Conservation (phyloP, 163 green algal genomes). For the Trebouxiophyceae sp. region DNA sequence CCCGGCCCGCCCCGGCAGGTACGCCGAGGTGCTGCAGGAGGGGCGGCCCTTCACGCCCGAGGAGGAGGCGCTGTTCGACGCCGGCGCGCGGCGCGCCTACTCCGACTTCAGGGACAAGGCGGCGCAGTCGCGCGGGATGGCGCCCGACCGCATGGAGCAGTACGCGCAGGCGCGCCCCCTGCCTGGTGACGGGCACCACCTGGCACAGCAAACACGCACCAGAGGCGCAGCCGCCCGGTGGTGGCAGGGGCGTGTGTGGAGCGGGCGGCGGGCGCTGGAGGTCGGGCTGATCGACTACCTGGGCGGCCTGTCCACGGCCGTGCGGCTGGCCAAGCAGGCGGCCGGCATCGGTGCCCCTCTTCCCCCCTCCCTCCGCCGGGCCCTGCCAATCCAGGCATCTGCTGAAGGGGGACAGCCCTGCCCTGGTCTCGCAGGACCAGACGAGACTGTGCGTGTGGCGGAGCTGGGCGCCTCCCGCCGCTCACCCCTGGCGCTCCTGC, state of each 20-base stretch:
- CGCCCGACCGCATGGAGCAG: slow-evolving; percentile 70
- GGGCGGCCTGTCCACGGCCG: slow-evolving; percentile 66
- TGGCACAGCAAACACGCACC: no score
- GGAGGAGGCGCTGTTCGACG: slow-evolving; percentile 74
- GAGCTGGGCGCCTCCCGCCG: slow-evolving; percentile 39
- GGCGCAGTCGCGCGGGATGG: slow-evolving; percentile 51
- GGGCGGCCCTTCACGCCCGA: slow-evolving; percentile 61
- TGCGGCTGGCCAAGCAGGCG: slow-evolving; percentile 67
- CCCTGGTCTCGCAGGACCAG: not conserved
- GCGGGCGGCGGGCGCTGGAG: slow-evolving; percentile 49
- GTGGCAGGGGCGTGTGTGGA: slow-evolving; percentile 85
- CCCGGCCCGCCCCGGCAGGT: slow-evolving; percentile 40
- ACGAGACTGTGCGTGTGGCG: slow-evolving; percentile 35
- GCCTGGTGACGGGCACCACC: not conserved
- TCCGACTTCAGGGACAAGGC: slow-evolving; percentile 82
- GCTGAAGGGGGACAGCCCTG: not conserved
- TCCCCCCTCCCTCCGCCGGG: not conserved
- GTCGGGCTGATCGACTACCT: slow-evolving; percentile 75
- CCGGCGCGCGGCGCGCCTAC: slow-evolving; percentile 70
- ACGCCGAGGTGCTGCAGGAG: slow-evolving; percentile 77
- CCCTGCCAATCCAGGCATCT: not conserved
- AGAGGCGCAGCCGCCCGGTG: not conserved
- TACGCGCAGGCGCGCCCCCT: not conserved
- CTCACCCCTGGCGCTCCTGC: slow-evolving; percentile 40
- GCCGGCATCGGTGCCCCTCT: slow-evolving; percentile 33